Base-by-base conservation (phyloP, 495 filamentous ascomycete species). In the Evernia prunastri region DNA sequence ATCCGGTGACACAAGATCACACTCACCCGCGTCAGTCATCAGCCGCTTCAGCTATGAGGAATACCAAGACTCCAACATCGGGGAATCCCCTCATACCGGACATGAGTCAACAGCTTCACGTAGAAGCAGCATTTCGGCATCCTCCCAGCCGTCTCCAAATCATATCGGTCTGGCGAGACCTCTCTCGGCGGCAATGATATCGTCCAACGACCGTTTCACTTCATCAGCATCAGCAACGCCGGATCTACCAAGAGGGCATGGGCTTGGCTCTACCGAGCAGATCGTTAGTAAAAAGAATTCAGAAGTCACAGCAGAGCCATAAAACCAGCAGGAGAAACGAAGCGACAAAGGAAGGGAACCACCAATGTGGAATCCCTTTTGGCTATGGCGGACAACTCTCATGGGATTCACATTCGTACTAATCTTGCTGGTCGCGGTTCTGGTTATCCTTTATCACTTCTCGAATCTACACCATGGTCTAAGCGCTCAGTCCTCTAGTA, bases 81-180 rank as follows among this genome's bases (percentile, higher is more conserved):
- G 17, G 51, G 51, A 29, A 15, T 27, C 23, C 25, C 11, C 47
- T 15, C 47, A 51, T 17, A 23, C 25, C 29, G 51, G 27, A 54
- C 51, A 15, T 4, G 23, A 51, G 6, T 20, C 51, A n/a, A 54
- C 12, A 33, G 51, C 51, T 35, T 54, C 51, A 20, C 51, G 27
- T 15, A 8, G 29, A 35, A 54, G 51, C 29, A 54, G 51, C 29
- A 54, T 54, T 33, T 54, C 51, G 51, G 51, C 51, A 54, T 54
- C 29, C 7, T 54, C 51, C 5, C 51, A 54, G 15, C 29, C 12
- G 20, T 54, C 51, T 8, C 0, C 17, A 33, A 8, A 31, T 0
- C 51, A 7, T 18, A 54, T 54, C 29, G 51, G 29, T 9, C 15
- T 54, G 29, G 27, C 51, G 20, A 54, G 51, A 29, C 47, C 47